These are phyloP conservation scores for Eucalyptus urophylla DNA, from an alignment of 345 rosid genomes.

Conservation along the genomic window DNA sequence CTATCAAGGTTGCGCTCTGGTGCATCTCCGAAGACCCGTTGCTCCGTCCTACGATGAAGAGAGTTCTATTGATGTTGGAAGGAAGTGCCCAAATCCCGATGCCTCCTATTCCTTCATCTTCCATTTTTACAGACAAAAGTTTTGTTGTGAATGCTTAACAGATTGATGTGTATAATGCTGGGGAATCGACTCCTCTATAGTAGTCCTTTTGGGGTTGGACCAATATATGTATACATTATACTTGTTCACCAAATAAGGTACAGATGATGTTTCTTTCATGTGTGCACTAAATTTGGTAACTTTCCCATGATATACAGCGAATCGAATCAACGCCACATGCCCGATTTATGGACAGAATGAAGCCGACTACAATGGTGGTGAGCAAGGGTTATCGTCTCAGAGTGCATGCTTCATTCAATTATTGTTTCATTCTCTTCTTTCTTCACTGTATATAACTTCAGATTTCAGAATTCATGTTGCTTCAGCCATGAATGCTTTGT, in stretches of 20 bases:
- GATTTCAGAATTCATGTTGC: not conserved
- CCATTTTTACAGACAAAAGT: not conserved
- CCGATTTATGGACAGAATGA: not conserved
- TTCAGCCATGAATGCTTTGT: not conserved
- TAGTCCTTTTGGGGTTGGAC: not conserved
- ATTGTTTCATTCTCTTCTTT: not conserved
- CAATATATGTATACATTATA: not conserved
- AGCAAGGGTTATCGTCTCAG: not conserved
- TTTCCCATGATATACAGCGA: not conserved
- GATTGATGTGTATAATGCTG: not conserved
- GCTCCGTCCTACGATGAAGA: not conserved
- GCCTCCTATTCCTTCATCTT: not conserved
- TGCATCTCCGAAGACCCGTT: conserved; percentile 1
- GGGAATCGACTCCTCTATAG: not conserved
- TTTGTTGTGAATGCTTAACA: not conserved
- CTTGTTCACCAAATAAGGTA: not conserved
- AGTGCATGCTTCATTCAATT: not conserved
- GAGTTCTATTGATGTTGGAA: conserved; percentile 1
- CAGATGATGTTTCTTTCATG: not conserved
- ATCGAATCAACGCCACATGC: not conserved
- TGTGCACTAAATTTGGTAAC: not conserved
- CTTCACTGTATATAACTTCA: not conserved
- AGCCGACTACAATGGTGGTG: not conserved
- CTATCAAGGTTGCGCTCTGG: not conserved
- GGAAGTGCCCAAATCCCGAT: not conserved